Conservation (phyloP, 495 filamentous ascomycete genomes). For the Lepidopterella palustris region DNA sequence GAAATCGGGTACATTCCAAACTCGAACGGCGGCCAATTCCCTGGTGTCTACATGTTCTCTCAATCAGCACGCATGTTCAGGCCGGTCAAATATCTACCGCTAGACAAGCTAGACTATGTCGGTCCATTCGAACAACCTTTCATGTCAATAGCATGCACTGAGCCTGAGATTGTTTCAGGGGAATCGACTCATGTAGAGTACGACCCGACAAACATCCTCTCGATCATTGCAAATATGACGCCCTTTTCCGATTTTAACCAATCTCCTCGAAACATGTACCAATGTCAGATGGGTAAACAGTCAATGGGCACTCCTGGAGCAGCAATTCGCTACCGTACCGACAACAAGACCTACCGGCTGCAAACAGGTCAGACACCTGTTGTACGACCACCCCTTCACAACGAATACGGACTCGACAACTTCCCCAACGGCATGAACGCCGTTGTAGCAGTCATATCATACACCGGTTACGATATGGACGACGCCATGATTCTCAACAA, state of each 20-base stretch:
- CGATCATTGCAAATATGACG: constrained; percentile 96
- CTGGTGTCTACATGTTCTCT: constrained; percentile 90
- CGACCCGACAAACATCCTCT: constrained; percentile 93
- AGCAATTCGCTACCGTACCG: constrained; percentile 76
- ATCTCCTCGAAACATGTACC: constrained; percentile 98
- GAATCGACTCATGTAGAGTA: constrained; percentile 91
- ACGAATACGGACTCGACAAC: constrained; percentile 94
- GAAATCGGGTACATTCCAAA: constrained; percentile 89
- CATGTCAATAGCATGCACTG: constrained; percentile 91
- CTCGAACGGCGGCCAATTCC: constrained; percentile 84
- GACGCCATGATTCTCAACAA: constrained; percentile 99
- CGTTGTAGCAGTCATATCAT: constrained; percentile 94
- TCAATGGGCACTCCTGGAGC: constrained; percentile 96
- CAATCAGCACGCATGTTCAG: constrained; percentile 78
- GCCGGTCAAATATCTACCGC: constrained; percentile 83
- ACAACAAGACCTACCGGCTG: constrained; percentile 93
- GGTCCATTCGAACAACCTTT: constrained; percentile 95
- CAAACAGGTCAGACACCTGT: constrained; percentile 96
- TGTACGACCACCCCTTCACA: constrained; percentile 84
- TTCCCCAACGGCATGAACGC: constrained; percentile 98
- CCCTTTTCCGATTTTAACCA: constrained; percentile 99
- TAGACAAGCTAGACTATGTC: constrained; percentile 77
- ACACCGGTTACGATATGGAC: constrained; percentile 99
- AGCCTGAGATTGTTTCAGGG: constrained; percentile 75
- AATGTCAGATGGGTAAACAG: constrained; percentile 99